A percentile compares a stretch with the other conserved stretches of the same genome.
Evolutionary conservation across 2,329 filamentous ascomycete genomes (phyloP).

Genomic region (Didymella segeticola): DNA sequence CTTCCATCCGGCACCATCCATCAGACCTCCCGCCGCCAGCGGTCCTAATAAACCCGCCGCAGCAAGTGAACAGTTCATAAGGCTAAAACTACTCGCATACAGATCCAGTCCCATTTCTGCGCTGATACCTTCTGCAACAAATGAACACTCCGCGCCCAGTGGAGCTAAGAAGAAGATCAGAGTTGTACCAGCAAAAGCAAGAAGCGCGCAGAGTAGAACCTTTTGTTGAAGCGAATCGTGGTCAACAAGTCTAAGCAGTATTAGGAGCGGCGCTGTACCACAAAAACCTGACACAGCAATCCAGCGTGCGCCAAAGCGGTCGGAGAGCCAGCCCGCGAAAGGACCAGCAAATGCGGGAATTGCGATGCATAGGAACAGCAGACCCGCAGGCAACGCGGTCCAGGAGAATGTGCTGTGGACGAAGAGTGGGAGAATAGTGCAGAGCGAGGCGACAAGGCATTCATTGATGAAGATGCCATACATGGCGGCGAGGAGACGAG

Average conservation of each 20-base stretch:
- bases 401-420: constrained; percentile 58
- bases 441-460: constrained; percentile 57
- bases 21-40: neutral
- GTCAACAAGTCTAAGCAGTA: neutral
- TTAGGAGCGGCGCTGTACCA: neutral
- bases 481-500: constrained; percentile 63
- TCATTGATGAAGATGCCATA: constrained; percentile 60
- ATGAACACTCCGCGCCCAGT: neutral
- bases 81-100: neutral
- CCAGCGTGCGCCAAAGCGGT: constrained; percentile 66
- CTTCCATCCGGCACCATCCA: neutral
- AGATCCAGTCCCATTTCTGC: neutral
- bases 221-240: neutral
- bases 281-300: constrained; percentile 54
- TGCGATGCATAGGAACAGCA: constrained; percentile 62
- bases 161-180: neutral
- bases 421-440: constrained; percentile 60
- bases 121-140: neutral
- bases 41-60: neutral
- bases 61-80: constrained; percentile 7
- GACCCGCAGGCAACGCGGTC: constrained; percentile 57
- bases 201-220: neutral
- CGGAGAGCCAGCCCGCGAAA: constrained; percentile 56
- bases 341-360: constrained; percentile 65
- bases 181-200: neutral